Percentiles rank a stretch among this genome's conserved stretches.
Evolutionary conservation across 352 stramenopile species (phyloP).

Genomic region (Pythium apleroticum): DNA sequence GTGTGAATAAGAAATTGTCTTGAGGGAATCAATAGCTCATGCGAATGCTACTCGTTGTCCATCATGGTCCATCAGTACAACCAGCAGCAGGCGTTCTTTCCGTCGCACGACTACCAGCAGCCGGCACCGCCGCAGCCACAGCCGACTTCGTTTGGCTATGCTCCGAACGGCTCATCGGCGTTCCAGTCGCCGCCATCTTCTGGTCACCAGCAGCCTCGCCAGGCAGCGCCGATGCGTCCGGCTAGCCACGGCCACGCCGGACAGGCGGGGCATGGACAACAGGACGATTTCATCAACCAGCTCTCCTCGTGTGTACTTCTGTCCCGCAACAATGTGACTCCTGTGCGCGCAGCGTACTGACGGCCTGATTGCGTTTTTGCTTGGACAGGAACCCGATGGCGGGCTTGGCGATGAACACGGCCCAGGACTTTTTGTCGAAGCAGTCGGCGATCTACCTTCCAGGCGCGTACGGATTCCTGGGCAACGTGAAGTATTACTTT

Average conservation of each 20-base stretch:
- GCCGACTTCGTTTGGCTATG: conserved; percentile 22
- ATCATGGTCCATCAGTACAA: too few relatives aligned
- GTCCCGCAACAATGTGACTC: neutral
- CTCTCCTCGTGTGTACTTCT: conserved; percentile 49
- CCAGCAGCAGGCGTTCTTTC: conserved; percentile 22
- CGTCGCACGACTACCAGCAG: conserved; percentile 27
- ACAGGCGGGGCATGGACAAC: conserved; percentile 25
- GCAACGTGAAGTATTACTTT: conserved; percentile 89
- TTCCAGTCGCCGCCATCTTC: conserved; percentile 9
- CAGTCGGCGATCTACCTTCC: conserved; percentile 82
- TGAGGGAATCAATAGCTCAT: neutral
- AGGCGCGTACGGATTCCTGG: conserved; percentile 74
- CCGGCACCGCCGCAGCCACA: conserved; percentile 21
- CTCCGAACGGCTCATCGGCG: conserved; percentile 7
- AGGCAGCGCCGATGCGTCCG: neutral
- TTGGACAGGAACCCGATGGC: conserved; percentile 90
- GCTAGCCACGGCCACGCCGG: conserved; percentile 3
- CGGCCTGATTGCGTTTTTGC: conserved; percentile 4
- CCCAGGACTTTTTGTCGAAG: conserved; percentile 79
- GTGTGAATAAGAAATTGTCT: neutral
- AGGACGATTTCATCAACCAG: conserved; percentile 77
- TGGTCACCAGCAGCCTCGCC: conserved; percentile 10
- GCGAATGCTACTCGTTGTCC: neutral
- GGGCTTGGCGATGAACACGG: conserved; percentile 81
- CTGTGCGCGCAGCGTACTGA: neutral